Evolutionary conservation across 1,284 basidiomycete species (phyloP).

Genomic region (Moesziomyces sp.): DNA sequence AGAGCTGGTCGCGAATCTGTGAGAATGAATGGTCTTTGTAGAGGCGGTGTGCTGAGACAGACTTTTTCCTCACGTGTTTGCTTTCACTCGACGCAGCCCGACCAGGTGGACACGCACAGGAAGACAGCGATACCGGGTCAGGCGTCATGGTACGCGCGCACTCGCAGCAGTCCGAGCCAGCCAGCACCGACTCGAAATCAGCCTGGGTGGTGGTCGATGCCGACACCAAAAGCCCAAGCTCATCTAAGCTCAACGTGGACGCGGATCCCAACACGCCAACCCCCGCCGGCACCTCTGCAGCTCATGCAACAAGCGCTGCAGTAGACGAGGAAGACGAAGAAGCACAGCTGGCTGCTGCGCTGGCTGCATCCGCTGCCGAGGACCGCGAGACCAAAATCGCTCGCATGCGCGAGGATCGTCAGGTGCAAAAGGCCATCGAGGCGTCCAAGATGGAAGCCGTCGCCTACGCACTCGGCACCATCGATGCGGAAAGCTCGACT

Average conservation of each 20-base stretch:
- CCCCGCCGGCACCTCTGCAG: background rate
- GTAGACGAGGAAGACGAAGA: conserved; percentile 25
- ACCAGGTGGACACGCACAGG: background rate
- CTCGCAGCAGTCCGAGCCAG: conserved; percentile 21
- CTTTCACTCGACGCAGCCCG: no score
- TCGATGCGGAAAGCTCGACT: conserved; percentile 5
- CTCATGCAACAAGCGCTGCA: background rate
- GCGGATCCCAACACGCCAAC: background rate
- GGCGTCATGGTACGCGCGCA: conserved; percentile 23
- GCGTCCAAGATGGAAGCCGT: conserved; percentile 50
- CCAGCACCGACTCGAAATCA: conserved; percentile 7
- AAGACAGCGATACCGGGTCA: conserved; percentile 42
- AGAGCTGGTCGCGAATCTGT: background rate
- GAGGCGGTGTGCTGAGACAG: background rate
- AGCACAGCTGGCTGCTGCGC: conserved; percentile 26
- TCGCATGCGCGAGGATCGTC: conserved; percentile 35
- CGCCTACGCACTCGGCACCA: conserved; percentile 33
- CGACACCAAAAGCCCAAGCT: conserved; percentile 15
- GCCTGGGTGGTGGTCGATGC: conserved; percentile 43
- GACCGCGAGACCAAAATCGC: conserved; percentile 19
- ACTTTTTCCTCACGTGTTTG: background rate
- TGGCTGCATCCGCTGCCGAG: conserved; percentile 35
- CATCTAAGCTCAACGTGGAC: conserved; percentile 1
- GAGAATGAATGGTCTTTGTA: background rate
- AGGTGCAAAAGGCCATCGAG: conserved; percentile 46